A percentile compares a stretch with the other conserved stretches of the same genome.
phyloP scores from a whole-genome alignment of 2,329 filamentous ascomycete species.

The Pseudogymnoascus sp. region DNA sequence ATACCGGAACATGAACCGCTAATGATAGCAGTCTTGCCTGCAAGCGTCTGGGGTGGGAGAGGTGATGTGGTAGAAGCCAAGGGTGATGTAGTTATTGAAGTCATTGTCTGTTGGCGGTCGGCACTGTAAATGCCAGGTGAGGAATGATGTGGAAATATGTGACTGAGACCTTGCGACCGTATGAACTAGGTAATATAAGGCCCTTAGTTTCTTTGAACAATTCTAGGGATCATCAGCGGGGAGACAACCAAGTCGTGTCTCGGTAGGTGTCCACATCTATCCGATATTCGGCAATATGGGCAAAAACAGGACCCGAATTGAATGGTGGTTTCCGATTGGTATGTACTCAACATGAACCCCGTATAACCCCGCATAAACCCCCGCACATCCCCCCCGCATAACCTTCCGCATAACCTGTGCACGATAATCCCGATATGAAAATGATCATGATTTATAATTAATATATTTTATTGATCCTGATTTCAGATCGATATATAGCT shows the following conservation, averaged over 20 bases:
- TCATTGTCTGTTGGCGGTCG: neutral
- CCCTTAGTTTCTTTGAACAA: neutral
- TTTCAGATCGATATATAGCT: neutral
- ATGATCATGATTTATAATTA: neutral
- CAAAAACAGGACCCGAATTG: neutral
- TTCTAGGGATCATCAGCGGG: neutral
- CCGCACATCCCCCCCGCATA: neutral
- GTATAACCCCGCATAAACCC: neutral
- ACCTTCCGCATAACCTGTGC: neutral
- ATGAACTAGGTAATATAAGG: neutral
- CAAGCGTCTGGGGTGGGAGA: constrained; percentile 34
- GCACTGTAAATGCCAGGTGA: neutral
- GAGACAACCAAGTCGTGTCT: neutral
- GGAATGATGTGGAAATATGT: neutral
- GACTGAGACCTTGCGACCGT: neutral
- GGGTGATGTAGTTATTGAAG: neutral
- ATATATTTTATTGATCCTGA: neutral
- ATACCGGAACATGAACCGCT: constrained; percentile 40
- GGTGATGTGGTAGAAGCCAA: neutral
- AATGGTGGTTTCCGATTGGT: neutral
- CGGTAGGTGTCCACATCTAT: neutral
- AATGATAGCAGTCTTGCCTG: constrained; percentile 50
- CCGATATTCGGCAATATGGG: neutral
- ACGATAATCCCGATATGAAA: neutral
- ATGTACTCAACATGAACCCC: neutral